Evolutionary conservation across 805 yeast species (phyloP).

Genomic region (Metschnikowia kofuensis): DNA sequence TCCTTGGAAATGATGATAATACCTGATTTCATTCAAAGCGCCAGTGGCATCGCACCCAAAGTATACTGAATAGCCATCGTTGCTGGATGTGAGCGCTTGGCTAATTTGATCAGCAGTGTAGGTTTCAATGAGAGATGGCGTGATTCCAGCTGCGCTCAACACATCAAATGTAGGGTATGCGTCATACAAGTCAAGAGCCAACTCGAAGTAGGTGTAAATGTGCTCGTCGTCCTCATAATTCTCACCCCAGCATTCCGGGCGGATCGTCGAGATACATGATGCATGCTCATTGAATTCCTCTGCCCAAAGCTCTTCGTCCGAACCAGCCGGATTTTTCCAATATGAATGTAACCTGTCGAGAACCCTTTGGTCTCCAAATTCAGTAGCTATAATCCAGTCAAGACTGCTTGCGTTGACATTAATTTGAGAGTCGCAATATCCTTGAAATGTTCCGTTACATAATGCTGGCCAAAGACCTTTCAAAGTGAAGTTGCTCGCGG

Average conservation of each 20-base stretch:
- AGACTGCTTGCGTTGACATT: slow-evolving; percentile 22
- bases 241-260: slow-evolving; percentile 33
- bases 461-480: slow-evolving; percentile 44
- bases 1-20: slow-evolving; percentile 23
- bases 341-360: slow-evolving; percentile 21
- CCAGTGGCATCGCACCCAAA: slow-evolving; percentile 28
- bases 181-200: slow-evolving; percentile 29
- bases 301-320: slow-evolving; percentile 35
- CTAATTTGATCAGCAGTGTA: slow-evolving; percentile 31
- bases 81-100: slow-evolving; percentile 29
- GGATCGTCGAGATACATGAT: slow-evolving; percentile 38
- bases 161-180: slow-evolving; percentile 36
- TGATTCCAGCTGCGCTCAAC: slow-evolving; percentile 33
- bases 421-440: slow-evolving; percentile 31
- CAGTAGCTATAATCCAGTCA: slow-evolving; percentile 23
- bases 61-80: slow-evolving; percentile 31
- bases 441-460: slow-evolving; percentile 37
- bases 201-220: slow-evolving; percentile 28
- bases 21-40: slow-evolving; percentile 24
- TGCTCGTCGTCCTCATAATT: slow-evolving; percentile 20
- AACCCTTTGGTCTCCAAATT: slow-evolving; percentile 26
- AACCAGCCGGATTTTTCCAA: slow-evolving; percentile 32
- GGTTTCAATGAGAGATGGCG: slow-evolving; percentile 30
- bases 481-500: slow-evolving; percentile 34
- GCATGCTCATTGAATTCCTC: slow-evolving; percentile 45